Conservation (phyloP, 441 rosid genomes). For the Adansonia madagascariensis region DNA sequence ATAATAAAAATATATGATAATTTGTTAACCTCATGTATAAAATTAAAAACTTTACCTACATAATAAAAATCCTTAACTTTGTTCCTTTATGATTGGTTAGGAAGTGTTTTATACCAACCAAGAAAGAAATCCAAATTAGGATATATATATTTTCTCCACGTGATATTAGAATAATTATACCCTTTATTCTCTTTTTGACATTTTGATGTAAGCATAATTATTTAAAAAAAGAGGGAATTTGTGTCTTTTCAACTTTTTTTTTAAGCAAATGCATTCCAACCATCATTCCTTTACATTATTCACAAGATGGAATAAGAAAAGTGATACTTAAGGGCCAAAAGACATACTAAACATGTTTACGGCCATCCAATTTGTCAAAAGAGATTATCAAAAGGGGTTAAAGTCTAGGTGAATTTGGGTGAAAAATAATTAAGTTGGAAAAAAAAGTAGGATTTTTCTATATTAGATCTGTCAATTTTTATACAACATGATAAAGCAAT, state of each 20-base stretch:
- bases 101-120: neutral
- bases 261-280: neutral
- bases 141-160: neutral
- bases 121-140: neutral
- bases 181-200: neutral
- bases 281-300: neutral
- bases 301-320: neutral
- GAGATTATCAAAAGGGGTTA: neutral
- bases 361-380: neutral
- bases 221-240: neutral
- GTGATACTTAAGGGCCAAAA: neutral
- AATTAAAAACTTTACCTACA: too few relatives aligned
- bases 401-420: conserved; percentile 19
- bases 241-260: neutral
- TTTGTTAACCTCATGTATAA: too few relatives aligned
- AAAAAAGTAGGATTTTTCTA: neutral
- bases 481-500: too few relatives aligned
- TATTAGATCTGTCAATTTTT: too few relatives aligned
- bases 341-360: neutral
- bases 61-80: neutral
- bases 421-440: conserved; percentile 6
- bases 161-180: conserved; percentile 15
- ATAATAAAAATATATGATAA: too few relatives aligned
- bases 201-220: conserved; percentile 3
- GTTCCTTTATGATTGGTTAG: conserved; percentile 3